Evolutionary conservation across 164 flowering plant species (phyloP).

Genomic region (Taxillus chinensis): DNA sequence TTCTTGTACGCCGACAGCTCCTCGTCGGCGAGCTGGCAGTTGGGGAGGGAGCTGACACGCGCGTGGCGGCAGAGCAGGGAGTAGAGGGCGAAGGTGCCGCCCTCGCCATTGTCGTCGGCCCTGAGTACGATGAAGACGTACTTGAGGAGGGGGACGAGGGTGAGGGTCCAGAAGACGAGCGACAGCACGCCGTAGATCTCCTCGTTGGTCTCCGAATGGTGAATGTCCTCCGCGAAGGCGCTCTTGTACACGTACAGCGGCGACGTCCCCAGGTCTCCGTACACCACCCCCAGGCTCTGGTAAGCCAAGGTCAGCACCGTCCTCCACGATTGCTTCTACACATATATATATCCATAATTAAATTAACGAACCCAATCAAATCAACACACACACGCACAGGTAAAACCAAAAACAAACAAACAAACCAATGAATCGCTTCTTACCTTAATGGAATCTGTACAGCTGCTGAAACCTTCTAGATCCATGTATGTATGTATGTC

Average conservation of each 20-base stretch:
- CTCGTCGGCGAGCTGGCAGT: conserved; percentile 63
- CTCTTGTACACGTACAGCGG: conserved; percentile 62
- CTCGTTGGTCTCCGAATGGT: conserved; percentile 58
- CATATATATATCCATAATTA: too few species aligned
- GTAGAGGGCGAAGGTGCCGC: conserved; percentile 74
- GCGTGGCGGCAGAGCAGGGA: conserved; percentile 62
- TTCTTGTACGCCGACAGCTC: conserved; percentile 52
- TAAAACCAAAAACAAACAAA: too few species aligned
- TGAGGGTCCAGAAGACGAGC: conserved; percentile 59
- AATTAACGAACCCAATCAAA: too few species aligned
- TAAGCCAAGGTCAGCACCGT: conserved; percentile 50
- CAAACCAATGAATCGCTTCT: background rate
- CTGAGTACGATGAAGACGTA: conserved; percentile 63
- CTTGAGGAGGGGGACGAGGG: conserved; percentile 47
- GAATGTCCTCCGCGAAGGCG: conserved; percentile 57
- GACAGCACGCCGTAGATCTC: conserved; percentile 60
- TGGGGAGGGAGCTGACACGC: conserved; percentile 49
- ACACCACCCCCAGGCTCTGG: conserved; percentile 68
- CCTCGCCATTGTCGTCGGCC: conserved; percentile 75
- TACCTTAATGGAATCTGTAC: background rate
- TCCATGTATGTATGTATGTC: background rate
- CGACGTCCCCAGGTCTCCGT: conserved; percentile 60
- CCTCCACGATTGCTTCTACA: conserved; percentile 49
- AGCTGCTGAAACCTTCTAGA: background rate
- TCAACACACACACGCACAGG: too few species aligned